phyloP scores from a whole-genome alignment of 179 eudicot genomes.

The Pouteria campechiana region DNA sequence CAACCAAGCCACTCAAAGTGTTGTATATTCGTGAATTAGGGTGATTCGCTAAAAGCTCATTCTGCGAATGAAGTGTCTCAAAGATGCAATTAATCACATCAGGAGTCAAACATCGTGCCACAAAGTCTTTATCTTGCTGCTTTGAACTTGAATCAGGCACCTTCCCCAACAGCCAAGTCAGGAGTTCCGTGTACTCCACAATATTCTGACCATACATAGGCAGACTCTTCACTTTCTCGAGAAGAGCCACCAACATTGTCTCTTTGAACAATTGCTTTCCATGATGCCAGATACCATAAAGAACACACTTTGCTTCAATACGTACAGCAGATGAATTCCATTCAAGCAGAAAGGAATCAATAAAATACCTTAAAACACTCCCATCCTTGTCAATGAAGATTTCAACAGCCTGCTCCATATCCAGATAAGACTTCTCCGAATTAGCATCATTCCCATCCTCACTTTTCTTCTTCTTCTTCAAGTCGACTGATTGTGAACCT shows the following conservation, averaged over 20 bases:
- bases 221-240: constrained; percentile 65
- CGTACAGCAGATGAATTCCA: constrained; percentile 98
- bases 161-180: constrained; percentile 72
- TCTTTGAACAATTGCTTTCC: constrained; percentile 82
- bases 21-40: constrained; percentile 97
- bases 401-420: constrained; percentile 85
- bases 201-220: constrained; percentile 98
- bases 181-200: constrained; percentile 69
- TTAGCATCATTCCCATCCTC: constrained; percentile 80
- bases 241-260: constrained; percentile 51
- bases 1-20: constrained; percentile 94
- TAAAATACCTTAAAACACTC: constrained; percentile 65
- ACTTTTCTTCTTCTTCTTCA: constrained; percentile 96
- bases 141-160: constrained; percentile 56
- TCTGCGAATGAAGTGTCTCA: constrained; percentile 88
- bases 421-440: constrained; percentile 72
- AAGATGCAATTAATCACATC: constrained; percentile 82
- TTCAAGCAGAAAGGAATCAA: constrained; percentile 85
- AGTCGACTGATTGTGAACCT: constrained; percentile 52
- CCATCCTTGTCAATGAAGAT: constrained; percentile 62
- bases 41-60: constrained; percentile 96
- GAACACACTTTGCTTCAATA: constrained; percentile 77
- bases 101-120: constrained; percentile 78
- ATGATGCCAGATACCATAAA: constrained; percentile 89
- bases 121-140: constrained; percentile 57